phyloP scores from a whole-genome alignment of 768 basidiomycete species.

The Dentipellis sp. region DNA sequence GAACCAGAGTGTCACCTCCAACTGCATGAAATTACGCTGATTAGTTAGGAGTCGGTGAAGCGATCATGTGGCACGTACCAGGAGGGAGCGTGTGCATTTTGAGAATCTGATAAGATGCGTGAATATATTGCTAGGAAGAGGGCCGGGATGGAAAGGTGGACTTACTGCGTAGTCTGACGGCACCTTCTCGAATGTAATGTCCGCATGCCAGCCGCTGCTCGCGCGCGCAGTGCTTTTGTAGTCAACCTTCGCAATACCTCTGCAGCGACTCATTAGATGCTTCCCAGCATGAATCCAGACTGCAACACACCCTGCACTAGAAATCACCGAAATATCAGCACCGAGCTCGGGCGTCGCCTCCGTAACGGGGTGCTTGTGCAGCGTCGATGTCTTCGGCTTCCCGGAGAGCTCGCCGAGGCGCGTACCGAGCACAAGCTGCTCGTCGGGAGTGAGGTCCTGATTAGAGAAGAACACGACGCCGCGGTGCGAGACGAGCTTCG shows the following conservation, averaged over 20 bases:
- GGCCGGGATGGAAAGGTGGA: neutral
- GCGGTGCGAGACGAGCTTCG: slow-evolving; percentile 41
- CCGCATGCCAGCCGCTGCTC: slow-evolving; percentile 42
- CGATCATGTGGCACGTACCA: neutral
- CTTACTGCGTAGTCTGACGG: slow-evolving; percentile 50
- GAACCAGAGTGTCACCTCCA: slow-evolving; percentile 28
- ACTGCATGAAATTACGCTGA: slow-evolving; percentile 4
- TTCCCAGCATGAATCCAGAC: neutral
- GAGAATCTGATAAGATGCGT: slow-evolving; percentile 23
- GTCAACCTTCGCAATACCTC: slow-evolving; percentile 31
- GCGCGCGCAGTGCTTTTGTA: slow-evolving; percentile 25
- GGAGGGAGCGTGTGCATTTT: slow-evolving; percentile 24
- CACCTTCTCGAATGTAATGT: slow-evolving; percentile 51
- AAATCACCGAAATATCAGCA: slow-evolving; percentile 45
- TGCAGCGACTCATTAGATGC: slow-evolving; percentile 4
- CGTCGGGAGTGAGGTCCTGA: slow-evolving; percentile 38
- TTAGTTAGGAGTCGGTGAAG: too few species aligned
- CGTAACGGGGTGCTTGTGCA: slow-evolving; percentile 52
- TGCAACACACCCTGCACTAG: slow-evolving; percentile 27
- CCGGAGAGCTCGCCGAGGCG: slow-evolving; percentile 40
- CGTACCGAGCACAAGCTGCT: slow-evolving; percentile 42
- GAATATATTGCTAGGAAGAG: neutral
- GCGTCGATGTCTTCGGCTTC: slow-evolving; percentile 34
- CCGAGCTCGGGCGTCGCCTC: slow-evolving; percentile 39
- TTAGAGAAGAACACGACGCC: slow-evolving; percentile 59